Evolutionary conservation across 371 early-diverging fungal genomes (phyloP).

Genomic region (Dichotomocladium elegans): DNA sequence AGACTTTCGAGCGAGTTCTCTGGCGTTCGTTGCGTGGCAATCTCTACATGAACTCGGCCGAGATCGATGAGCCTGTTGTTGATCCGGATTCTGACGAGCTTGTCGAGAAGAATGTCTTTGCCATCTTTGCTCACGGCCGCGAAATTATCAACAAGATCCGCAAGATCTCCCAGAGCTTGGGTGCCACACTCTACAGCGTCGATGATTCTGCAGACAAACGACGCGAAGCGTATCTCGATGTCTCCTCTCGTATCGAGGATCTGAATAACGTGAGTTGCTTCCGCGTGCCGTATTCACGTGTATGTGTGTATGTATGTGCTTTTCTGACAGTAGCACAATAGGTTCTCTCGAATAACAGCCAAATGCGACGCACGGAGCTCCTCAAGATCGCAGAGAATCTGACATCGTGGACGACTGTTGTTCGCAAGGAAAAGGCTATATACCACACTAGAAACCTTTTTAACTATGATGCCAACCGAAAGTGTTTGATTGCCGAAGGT

Average conservation of each 20-base stretch:
- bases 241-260: constrained; percentile 53
- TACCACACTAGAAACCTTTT: constrained; percentile 95
- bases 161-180: constrained; percentile 93
- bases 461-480: constrained; percentile 88
- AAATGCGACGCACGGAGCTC: constrained; percentile 82
- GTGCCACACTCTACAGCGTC: constrained; percentile 91
- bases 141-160: constrained; percentile 86
- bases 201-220: constrained; percentile 83
- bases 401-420: constrained; percentile 83
- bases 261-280: constrained; percentile 33
- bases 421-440: constrained; percentile 97
- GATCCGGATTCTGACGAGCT: constrained; percentile 74
- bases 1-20: constrained; percentile 91
- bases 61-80: constrained; percentile 87
- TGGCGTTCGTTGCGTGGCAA: constrained; percentile 98
- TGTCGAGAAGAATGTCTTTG: constrained; percentile 92
- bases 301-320: constrained; percentile 4
- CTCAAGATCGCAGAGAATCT: constrained; percentile 78
- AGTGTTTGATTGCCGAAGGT: constrained; percentile 96
- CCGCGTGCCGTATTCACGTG: not conserved
- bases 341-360: constrained; percentile 82
- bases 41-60: constrained; percentile 93
- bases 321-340: constrained; percentile 1
- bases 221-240: constrained; percentile 73
- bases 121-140: constrained; percentile 95